These are phyloP conservation scores for Fusarium poae DNA, from an alignment of 2,329 filamentous ascomycete genomes.

Conservation along the genomic window DNA sequence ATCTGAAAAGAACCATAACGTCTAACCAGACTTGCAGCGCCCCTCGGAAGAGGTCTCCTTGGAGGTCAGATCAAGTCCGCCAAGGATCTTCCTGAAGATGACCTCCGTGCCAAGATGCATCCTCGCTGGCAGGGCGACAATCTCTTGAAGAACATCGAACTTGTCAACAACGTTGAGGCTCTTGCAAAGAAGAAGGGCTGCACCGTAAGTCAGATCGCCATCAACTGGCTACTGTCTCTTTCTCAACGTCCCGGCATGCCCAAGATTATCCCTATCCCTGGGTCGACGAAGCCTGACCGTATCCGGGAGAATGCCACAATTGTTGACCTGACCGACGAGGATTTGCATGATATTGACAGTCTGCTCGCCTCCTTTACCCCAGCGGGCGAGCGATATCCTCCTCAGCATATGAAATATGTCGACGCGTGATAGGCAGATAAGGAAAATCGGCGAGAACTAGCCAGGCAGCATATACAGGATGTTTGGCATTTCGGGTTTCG, in stretches of 20 bases:
- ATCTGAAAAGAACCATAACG: constrained; percentile 11
- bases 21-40: constrained; percentile 50
- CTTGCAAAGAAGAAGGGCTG: constrained; percentile 71
- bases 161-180: constrained; percentile 68
- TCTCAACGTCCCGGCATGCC: constrained; percentile 66
- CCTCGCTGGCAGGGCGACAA: constrained; percentile 73
- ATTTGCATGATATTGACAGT: constrained; percentile 64
- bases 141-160: constrained; percentile 72
- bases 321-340: constrained; percentile 63
- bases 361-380: constrained; percentile 63
- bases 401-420: constrained; percentile 37
- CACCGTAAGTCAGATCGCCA: constrained; percentile 73
- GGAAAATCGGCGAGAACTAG: background rate
- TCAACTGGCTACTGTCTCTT: constrained; percentile 71
- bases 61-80: constrained; percentile 66
- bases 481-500: background rate
- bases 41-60: constrained; percentile 62
- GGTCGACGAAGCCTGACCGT: constrained; percentile 67
- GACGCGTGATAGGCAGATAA: constrained; percentile 24
- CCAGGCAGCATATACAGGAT: background rate
- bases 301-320: constrained; percentile 71
- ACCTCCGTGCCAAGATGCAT: constrained; percentile 56
- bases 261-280: constrained; percentile 74
- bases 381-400: constrained; percentile 64
- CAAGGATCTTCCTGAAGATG: constrained; percentile 68